Conservation (phyloP, 2,329 filamentous ascomycete genomes). For the Fusarium zealandicum region DNA sequence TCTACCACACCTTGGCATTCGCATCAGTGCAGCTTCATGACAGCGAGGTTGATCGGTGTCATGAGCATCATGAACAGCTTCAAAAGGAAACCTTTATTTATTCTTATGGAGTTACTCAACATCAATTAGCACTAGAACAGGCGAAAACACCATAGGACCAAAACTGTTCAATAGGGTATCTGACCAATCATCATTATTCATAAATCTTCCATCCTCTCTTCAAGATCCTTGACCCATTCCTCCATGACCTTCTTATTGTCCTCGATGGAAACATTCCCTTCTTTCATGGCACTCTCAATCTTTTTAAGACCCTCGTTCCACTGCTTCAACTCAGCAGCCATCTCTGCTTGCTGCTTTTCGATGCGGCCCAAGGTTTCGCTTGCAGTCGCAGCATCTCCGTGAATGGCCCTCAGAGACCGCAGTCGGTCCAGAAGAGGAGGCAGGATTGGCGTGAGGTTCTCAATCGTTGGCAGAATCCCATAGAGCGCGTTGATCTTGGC, state of each 20-base stretch:
- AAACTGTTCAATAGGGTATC: conserved; percentile 44
- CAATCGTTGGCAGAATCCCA: conserved; percentile 85
- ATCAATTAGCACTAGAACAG: too few relatives aligned
- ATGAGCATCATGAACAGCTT: too few relatives aligned
- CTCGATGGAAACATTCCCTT: conserved; percentile 73
- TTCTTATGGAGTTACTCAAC: too few relatives aligned
- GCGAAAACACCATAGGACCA: background rate
- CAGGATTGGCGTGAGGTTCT: conserved; percentile 82
- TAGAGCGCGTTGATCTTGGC: conserved; percentile 93
- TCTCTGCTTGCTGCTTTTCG: conserved; percentile 81
- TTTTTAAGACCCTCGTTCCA: conserved; percentile 84
- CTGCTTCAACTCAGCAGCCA: conserved; percentile 81
- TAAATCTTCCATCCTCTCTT: conserved; percentile 74
- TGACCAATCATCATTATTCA: conserved; percentile 45
- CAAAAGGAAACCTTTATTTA: too few relatives aligned
- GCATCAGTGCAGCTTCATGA: background rate
- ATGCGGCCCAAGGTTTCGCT: conserved; percentile 78
- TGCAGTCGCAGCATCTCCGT: conserved; percentile 85
- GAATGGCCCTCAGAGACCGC: conserved; percentile 81
- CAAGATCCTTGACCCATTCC: conserved; percentile 86
- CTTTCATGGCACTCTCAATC: conserved; percentile 76
- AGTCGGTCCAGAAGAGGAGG: conserved; percentile 86
- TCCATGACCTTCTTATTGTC: conserved; percentile 86
- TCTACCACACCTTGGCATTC: background rate
- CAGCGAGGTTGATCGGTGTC: too few relatives aligned